phyloP scores from a whole-genome alignment of 192 early-diverging fungal genomes.

The Rhizophagus sp. region DNA sequence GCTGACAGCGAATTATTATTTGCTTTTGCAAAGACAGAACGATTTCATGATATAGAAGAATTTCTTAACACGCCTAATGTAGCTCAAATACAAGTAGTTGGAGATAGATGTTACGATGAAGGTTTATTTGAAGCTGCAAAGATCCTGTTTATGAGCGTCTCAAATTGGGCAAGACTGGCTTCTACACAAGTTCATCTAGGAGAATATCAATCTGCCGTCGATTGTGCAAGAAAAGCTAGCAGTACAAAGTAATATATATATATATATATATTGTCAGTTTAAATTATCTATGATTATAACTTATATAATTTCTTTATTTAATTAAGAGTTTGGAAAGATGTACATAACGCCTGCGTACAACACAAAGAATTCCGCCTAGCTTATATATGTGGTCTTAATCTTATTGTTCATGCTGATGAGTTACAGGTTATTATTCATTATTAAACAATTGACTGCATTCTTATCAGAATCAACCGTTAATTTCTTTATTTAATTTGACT shows the following conservation, averaged over 20 bases:
- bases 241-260: conserved; percentile 65
- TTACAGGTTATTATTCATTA: conserved; percentile 52
- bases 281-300: neutral
- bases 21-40: conserved; percentile 94
- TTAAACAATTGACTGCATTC: neutral
- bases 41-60: conserved; percentile 90
- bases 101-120: conserved; percentile 94
- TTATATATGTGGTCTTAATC: conserved; percentile 95
- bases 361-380: conserved; percentile 95
- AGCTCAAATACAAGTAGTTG: conserved; percentile 89
- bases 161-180: conserved; percentile 96
- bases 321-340: conserved; percentile 96
- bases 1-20: conserved; percentile 95
- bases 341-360: conserved; percentile 94
- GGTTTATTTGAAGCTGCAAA: conserved; percentile 93
- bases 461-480: neutral
- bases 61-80: conserved; percentile 91
- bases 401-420: conserved; percentile 98
- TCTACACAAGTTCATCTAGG: conserved; percentile 94
- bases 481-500: neutral
- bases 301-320: neutral
- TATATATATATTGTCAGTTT: neutral
- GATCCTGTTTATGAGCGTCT: conserved; percentile 92
- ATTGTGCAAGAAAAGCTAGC: conserved; percentile 98
- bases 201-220: conserved; percentile 96